phyloP scores from a whole-genome alignment of 164 flowering plant genomes.

The Nymphaea thermarum region DNA sequence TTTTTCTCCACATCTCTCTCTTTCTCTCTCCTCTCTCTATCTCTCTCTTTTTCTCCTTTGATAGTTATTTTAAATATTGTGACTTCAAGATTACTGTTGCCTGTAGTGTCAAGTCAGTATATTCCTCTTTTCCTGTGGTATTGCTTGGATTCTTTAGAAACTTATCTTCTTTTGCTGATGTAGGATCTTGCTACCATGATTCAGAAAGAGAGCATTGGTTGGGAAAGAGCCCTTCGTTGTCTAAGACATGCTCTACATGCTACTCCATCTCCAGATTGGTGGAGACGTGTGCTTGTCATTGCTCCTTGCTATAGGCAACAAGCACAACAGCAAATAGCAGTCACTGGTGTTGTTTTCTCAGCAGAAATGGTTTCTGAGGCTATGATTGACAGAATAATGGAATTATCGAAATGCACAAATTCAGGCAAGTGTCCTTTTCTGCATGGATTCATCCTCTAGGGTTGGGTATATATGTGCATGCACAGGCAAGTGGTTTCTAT shows the following conservation, averaged over 20 bases:
- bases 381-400: constrained; percentile 72
- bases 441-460: not conserved
- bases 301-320: constrained; percentile 68
- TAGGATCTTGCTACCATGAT: constrained; percentile 82
- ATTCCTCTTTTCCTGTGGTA: not conserved
- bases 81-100: no score
- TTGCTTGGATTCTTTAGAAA: not conserved
- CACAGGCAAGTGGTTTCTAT: no score
- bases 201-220: constrained; percentile 83
- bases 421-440: constrained; percentile 40
- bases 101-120: not conserved
- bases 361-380: constrained; percentile 96
- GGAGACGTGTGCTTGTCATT: constrained; percentile 89
- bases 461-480: no score
- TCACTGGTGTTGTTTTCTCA: constrained; percentile 90
- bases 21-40: no score
- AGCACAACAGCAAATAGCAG: constrained; percentile 33
- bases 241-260: constrained; percentile 87
- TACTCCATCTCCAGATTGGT: constrained; percentile 99
- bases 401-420: constrained; percentile 67
- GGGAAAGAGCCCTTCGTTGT: constrained; percentile 98
- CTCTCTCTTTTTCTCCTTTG: no score
- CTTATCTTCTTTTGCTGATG: not conserved
- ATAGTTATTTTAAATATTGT: no score
- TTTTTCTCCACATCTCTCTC: no score